Evolutionary conservation across 1,139 yeast genomes (phyloP).

Genomic region (Taphrina pruni): DNA sequence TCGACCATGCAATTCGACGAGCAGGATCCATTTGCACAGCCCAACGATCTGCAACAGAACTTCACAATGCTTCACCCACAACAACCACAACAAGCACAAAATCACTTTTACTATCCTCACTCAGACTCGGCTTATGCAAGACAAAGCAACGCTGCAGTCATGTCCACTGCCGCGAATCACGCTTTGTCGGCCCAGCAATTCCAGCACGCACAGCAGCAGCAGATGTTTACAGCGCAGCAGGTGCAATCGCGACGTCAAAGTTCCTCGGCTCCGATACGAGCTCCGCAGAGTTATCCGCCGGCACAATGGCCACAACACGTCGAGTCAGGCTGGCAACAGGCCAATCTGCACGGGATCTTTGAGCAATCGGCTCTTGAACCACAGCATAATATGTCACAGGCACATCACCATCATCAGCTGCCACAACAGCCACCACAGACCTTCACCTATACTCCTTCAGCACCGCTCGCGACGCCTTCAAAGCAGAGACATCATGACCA

Average conservation of each 20-base stretch:
- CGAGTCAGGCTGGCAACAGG: constrained; percentile 10
- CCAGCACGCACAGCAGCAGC: constrained; percentile 24
- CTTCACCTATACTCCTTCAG: neutral
- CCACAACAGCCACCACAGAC: constrained; percentile 5
- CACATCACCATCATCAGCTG: constrained; percentile 9
- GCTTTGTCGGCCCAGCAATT: constrained; percentile 8
- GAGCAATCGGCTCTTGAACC: constrained; percentile 3
- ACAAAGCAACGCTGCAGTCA: constrained; percentile 20
- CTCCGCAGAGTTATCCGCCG: neutral
- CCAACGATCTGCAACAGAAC: constrained; percentile 4
- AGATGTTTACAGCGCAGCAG: constrained; percentile 20
- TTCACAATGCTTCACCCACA: constrained; percentile 26
- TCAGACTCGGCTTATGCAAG: constrained; percentile 3
- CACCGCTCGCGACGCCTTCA: constrained; percentile 16
- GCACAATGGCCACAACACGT: constrained; percentile 17
- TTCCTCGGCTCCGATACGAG: neutral
- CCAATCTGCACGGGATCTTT: neutral
- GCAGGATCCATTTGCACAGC: constrained; percentile 16
- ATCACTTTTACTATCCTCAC: constrained; percentile 7
- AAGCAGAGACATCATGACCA: neutral
- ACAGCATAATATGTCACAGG: neutral
- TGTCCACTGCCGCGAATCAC: constrained; percentile 2
- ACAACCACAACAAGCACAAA: neutral
- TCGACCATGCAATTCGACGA: constrained; percentile 15
- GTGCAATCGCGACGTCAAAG: constrained; percentile 3